Evolutionary conservation across 164 flowering plant genomes (phyloP), one percentile per base, ranked within the genome.

Genomic region (Vitis rotundifolia): DNA sequence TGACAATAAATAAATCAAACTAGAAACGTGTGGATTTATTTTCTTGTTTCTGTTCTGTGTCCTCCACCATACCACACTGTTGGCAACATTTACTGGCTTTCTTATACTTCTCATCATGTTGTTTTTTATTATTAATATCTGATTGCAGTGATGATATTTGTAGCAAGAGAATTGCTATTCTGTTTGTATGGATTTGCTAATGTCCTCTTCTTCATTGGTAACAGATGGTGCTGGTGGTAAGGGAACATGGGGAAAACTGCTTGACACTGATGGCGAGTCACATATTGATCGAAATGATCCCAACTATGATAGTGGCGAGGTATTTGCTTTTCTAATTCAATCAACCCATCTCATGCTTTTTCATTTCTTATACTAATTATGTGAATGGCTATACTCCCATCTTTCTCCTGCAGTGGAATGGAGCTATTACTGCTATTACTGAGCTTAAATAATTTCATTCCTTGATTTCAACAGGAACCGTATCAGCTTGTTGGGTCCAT

Each of bases 301-400:
- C 22, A 96, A 96, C 82, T 96, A 96, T 76, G 99, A 96, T 76
- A 93, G 99, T 82, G 95, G 94, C 61, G 98, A 96, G 99, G 99
- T 91, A 77, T 48, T 74, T 56, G 9, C 18, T 49, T 9, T 52
- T 60, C 60, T 12, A 6, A 49, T 49, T 72, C 18, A 14, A 18
- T 58, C 50, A 51, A 13, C 37, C 49, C 50, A 11, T 13, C 50
- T 51, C 31, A 69, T 51, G 51, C 8, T 2, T 49, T 47, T 58
- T 3, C 0, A 8, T 61, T 48, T 26, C 2, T 15, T 11, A 11
- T 57, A 48, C 31, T 10, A 31, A 31, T 70, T 22, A 49, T 9
- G 63, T 28, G 5, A n/a, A 29, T 62, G 12, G 64, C 44, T 37
- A 3, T 37, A 37, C 3, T 37, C 7, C 44, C 44, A 37, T 37